A percentile compares a stretch with the other conserved stretches of the same genome.
phyloP scores from a whole-genome alignment of 257 asterid genomes.

The Primulina eburnea region DNA sequence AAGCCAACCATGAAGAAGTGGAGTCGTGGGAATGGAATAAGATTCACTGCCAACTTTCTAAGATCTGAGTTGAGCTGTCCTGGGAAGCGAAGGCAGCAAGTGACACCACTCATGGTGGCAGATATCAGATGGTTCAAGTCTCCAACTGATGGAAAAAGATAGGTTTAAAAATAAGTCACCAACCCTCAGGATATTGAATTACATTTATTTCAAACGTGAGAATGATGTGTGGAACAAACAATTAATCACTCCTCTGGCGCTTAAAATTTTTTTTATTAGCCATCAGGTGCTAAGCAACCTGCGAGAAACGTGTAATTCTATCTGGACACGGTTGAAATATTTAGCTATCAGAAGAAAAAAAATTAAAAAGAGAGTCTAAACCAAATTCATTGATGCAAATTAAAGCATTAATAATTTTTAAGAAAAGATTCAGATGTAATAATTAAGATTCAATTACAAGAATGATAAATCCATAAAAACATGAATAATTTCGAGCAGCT shows the following conservation, averaged over 20 bases:
- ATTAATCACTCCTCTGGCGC: neutral
- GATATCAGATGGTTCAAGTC: constrained; percentile 53
- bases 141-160: constrained; percentile 24
- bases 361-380: too few relatives aligned
- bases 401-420: neutral
- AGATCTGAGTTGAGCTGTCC: constrained; percentile 52
- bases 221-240: neutral
- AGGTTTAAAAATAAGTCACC: neutral
- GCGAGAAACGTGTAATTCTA: neutral
- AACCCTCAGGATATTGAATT: neutral
- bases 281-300: neutral
- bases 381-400: neutral
- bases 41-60: constrained; percentile 45
- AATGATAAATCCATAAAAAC: neutral
- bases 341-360: neutral
- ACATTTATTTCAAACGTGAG: neutral
- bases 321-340: too few relatives aligned
- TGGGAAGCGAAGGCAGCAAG: constrained; percentile 58
- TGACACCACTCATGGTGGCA: constrained; percentile 55
- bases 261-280: neutral
- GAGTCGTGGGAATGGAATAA: constrained; percentile 46
- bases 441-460: too few relatives aligned
- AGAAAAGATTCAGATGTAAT: neutral
- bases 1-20: constrained; percentile 57
- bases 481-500: too few relatives aligned